Percentiles rank a stretch among this genome's conserved stretches.
Evolutionary conservation across 2,329 filamentous ascomycete genomes (phyloP).

Genomic region (Fonsecaea erecta): DNA sequence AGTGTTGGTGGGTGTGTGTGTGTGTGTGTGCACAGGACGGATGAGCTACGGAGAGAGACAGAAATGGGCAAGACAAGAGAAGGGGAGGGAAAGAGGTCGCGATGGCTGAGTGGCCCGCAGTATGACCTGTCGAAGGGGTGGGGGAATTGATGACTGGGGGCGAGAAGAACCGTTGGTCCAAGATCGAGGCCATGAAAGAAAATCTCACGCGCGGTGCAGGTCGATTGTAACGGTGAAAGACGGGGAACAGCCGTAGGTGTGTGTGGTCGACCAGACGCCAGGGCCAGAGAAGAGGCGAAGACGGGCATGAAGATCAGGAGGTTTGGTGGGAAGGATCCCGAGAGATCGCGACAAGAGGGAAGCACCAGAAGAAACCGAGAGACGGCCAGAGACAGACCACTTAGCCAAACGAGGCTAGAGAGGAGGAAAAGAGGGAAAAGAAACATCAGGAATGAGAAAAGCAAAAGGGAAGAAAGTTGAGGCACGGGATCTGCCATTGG

Average conservation of each 20-base stretch:
- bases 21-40: background rate
- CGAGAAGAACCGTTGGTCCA: background rate
- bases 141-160: constrained; percentile 4
- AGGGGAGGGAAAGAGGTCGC: background rate
- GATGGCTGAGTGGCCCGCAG: background rate
- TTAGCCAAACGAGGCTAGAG: background rate
- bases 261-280: background rate
- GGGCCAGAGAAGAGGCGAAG: constrained; percentile 1
- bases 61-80: background rate
- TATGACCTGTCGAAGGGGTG: background rate
- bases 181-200: background rate
- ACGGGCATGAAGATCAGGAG: background rate
- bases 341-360: background rate
- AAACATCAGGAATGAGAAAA: background rate
- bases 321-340: constrained; percentile 2
- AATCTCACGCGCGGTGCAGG: constrained; percentile 1
- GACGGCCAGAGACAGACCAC: background rate
- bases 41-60: background rate
- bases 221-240: background rate
- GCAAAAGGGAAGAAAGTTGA: background rate
- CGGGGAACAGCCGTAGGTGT: background rate
- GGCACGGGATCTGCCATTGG: background rate
- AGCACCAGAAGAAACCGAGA: too few relatives aligned
- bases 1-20: too few relatives aligned
- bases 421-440: background rate